These are phyloP conservation scores for Cichorium intybus DNA, from an alignment of 140 eudicot genomes.

Conservation along the genomic window DNA sequence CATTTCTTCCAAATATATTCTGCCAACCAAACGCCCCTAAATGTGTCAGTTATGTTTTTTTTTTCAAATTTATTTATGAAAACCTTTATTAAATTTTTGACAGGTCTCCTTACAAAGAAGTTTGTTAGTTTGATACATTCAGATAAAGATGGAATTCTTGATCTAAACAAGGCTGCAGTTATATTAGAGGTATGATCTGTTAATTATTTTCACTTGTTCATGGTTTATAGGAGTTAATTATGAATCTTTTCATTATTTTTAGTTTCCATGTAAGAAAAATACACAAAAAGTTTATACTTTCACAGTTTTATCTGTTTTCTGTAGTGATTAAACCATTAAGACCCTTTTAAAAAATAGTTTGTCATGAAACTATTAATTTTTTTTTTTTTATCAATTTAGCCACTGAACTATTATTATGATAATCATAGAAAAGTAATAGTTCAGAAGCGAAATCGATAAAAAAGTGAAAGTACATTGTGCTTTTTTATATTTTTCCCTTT, in stretches of 20 bases:
- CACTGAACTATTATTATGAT: too few relatives aligned
- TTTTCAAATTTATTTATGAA: neutral
- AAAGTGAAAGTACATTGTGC: neutral
- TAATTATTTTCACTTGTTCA: neutral
- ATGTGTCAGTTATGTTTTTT: conserved; percentile 7
- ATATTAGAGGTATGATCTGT: conserved; percentile 44
- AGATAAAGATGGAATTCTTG: conserved; percentile 64
- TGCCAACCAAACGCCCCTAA: neutral
- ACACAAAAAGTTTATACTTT: too few relatives aligned
- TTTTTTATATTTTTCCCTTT: too few relatives aligned
- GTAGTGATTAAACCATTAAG: too few relatives aligned
- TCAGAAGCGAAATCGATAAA: neutral
- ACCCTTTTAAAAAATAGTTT: too few relatives aligned
- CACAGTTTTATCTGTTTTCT: too few relatives aligned
- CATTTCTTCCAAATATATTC: neutral
- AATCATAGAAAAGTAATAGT: neutral
- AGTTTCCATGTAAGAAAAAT: too few relatives aligned
- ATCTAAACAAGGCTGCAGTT: conserved; percentile 66
- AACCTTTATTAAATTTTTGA: conserved; percentile 16
- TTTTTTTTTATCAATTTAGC: too few relatives aligned
- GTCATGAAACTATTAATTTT: too few relatives aligned
- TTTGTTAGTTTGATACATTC: conserved; percentile 54
- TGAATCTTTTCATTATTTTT: neutral
- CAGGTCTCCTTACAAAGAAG: conserved; percentile 80
- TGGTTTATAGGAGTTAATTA: neutral